Evolutionary conservation across 148 eudicot species (phyloP).

Genomic region (Fagopyrum tataricum): DNA sequence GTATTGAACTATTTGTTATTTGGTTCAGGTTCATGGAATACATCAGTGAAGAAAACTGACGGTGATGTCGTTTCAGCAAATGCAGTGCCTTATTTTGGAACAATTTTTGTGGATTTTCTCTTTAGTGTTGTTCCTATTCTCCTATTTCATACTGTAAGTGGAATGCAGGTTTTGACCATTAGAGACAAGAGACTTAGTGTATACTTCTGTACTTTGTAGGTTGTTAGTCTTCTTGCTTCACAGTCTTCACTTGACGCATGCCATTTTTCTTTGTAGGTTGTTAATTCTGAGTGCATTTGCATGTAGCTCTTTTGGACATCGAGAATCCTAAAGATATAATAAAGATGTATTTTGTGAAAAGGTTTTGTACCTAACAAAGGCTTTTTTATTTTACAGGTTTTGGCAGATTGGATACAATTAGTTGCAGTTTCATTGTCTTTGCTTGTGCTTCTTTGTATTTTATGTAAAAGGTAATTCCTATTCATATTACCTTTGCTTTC

Average conservation of each 20-base stretch:
- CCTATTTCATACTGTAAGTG: slow-evolving; percentile 71
- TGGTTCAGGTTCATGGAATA: slow-evolving; percentile 27
- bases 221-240: background rate
- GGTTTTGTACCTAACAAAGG: background rate
- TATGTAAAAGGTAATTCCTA: slow-evolving; percentile 38
- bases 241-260: background rate
- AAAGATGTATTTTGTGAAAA: background rate
- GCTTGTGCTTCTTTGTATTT: slow-evolving; percentile 35
- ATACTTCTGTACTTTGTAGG: background rate
- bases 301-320: background rate
- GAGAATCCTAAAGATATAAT: background rate
- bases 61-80: slow-evolving; percentile 25
- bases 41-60: slow-evolving; percentile 49
- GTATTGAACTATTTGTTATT: background rate
- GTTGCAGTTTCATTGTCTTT: slow-evolving; percentile 29
- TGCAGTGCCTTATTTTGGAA: slow-evolving; percentile 32
- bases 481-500: background rate
- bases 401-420: slow-evolving; percentile 54
- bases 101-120: slow-evolving; percentile 56
- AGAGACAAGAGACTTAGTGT: background rate
- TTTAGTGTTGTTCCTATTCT: slow-evolving; percentile 50
- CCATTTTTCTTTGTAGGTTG: background rate
- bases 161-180: background rate
- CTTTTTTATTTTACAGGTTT: slow-evolving; percentile 41
- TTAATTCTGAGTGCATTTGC: background rate